phyloP scores from a whole-genome alignment of 352 stramenopile species.

The Pythium sp. region DNA sequence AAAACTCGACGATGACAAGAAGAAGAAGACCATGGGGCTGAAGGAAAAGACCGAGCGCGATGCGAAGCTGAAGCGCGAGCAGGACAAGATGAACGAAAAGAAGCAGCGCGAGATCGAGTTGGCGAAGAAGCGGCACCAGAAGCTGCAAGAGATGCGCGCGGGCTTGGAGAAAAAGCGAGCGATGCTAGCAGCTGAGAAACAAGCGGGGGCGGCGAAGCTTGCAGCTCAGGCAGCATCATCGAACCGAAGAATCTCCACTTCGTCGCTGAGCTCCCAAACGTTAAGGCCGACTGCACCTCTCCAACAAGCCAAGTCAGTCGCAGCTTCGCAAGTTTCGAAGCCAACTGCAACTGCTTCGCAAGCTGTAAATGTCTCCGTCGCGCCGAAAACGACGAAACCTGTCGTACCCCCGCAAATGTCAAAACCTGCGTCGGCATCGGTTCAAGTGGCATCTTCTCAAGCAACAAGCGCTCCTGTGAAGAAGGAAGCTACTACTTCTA shows the following conservation, averaged over 20 bases:
- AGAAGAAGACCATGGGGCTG: conserved; percentile 42
- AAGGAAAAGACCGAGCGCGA: conserved; percentile 71
- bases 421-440: background rate
- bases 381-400: background rate
- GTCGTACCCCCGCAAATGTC: background rate
- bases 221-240: conserved; percentile 13
- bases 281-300: conserved; percentile 2
- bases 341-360: background rate
- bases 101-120: conserved; percentile 68
- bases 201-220: conserved; percentile 21
- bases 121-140: conserved; percentile 58
- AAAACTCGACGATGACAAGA: conserved; percentile 64
- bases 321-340: background rate
- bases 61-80: conserved; percentile 42
- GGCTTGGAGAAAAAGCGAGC: conserved; percentile 69
- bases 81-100: conserved; percentile 45
- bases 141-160: conserved; percentile 63
- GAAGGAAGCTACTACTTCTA: background rate
- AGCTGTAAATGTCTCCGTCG: background rate
- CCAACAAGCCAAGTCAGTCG: conserved; percentile 2
- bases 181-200: conserved; percentile 44
- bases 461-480: background rate
- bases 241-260: conserved; percentile 1
- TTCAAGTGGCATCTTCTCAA: background rate
- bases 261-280: background rate